These are phyloP conservation scores for Nicotiana paniculata DNA, from an alignment of 257 asterid species.

Conservation along the genomic window DNA sequence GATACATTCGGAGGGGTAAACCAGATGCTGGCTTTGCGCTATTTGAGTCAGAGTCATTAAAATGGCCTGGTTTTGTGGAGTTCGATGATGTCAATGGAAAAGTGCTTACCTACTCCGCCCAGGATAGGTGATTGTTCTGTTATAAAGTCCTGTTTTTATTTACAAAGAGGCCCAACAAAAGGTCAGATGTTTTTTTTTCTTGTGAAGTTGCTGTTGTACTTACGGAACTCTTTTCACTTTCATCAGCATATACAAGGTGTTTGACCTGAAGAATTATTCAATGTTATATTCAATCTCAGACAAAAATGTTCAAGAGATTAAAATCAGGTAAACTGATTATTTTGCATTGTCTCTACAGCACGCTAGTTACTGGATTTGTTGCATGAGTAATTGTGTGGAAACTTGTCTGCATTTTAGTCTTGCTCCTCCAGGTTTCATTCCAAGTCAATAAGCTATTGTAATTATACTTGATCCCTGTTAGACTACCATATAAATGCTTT, in stretches of 20 bases:
- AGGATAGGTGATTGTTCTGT: conserved; percentile 53
- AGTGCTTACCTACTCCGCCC: conserved; percentile 96
- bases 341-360: background rate
- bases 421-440: conserved; percentile 1
- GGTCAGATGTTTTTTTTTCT: background rate
- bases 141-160: background rate
- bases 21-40: conserved; percentile 97
- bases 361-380: background rate
- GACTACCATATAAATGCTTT: background rate
- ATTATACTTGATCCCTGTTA: background rate
- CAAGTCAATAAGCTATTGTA: background rate
- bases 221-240: conserved; percentile 11
- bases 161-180: background rate
- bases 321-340: conserved; percentile 33
- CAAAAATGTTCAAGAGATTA: conserved; percentile 70
- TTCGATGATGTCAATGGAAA: conserved; percentile 98
- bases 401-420: background rate
- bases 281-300: conserved; percentile 93
- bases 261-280: conserved; percentile 59
- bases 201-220: conserved; percentile 11
- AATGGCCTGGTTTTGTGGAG: conserved; percentile 99
- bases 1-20: conserved; percentile 87
- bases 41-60: conserved; percentile 92
- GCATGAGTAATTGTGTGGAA: background rate
- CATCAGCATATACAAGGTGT: conserved; percentile 73